Base-by-base conservation (phyloP, 106 monocot species). In the Apostasia shenzhenica region DNA sequence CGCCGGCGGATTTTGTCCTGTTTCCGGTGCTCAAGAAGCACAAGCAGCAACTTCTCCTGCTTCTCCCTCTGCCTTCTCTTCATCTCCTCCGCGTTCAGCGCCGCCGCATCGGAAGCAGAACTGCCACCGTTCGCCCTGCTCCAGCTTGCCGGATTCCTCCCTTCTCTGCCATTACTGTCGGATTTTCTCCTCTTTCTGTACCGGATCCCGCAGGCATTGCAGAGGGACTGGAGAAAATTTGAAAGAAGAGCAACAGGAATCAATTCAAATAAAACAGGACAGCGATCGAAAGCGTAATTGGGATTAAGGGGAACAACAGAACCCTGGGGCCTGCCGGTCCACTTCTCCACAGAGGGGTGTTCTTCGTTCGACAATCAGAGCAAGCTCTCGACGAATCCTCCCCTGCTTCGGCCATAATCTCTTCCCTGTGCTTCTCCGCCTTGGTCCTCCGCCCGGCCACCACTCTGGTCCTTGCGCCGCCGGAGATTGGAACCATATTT, bases 51-150 rank as follows among this genome's bases (percentile, higher is more conserved):
- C 65, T 65, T 49, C 65, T 65, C 65, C 65, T 65, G 65, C 48
- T 65, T 65, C 48, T 65, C 65, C 6, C 65, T 65, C 46, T 65
- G 65, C 65, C 48, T 65, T 65, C 65, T 49, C 65, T 65, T 65
- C 49, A 65, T 8, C 48, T 65, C 65, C 65, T 65, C 65, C 46
- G 13, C 2, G 1, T 48, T 43, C 8, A 26, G 26, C 56, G 56
- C 2, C 8, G 56, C 56, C 56, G 43, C 26, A 26, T 26, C 26
- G 26, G 26, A 26, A 26, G 42, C 45, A n/a, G 45, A 45, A 9
- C 45, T 62, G 10, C 45, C 45, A 1, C n/a, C 45, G 41, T 1
- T 62, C 7, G 12, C 14, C 45, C 43, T 44, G 14, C 12, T 62
- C 3, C 1, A 2, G 41, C 8, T 41, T 41, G 38, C 41, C 41